phyloP scores from a whole-genome alignment of 2,329 filamentous ascomycete species.

The Emergomyces orientalis region DNA sequence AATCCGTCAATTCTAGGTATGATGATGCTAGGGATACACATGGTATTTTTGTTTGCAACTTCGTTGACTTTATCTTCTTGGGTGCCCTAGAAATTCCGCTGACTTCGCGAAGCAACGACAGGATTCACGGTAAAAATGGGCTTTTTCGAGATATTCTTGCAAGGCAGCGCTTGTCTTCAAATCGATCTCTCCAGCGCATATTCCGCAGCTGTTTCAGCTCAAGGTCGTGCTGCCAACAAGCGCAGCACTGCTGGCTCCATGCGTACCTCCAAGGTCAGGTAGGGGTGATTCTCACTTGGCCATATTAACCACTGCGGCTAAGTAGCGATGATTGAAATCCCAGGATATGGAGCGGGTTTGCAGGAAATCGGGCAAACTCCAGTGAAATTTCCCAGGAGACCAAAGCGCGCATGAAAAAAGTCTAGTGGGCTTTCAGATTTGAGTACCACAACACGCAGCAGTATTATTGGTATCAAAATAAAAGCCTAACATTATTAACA shows the following conservation, averaged over 20 bases:
- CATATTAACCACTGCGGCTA: neutral
- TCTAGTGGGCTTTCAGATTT: neutral
- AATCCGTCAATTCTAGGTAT: neutral
- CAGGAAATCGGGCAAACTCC: neutral
- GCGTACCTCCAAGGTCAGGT: neutral
- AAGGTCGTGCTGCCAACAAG: too few species aligned
- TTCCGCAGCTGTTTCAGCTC: conserved; percentile 13
- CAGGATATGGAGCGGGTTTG: neutral
- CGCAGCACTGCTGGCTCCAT: neutral
- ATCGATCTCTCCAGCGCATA: conserved; percentile 11
- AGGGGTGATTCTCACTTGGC: neutral
- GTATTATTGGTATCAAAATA: neutral
- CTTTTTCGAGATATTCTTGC: conserved; percentile 15
- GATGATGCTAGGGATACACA: neutral
- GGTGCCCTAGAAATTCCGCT: neutral
- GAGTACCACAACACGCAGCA: neutral
- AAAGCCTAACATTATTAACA: neutral
- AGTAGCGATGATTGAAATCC: neutral
- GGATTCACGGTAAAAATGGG: conserved; percentile 17
- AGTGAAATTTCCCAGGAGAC: neutral
- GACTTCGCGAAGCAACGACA: conserved; percentile 17
- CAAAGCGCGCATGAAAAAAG: neutral
- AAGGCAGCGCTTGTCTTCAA: conserved; percentile 15
- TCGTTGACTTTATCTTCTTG: neutral
- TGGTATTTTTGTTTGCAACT: neutral